Conservation (phyloP, 2,329 filamentous ascomycete species). For the Mollisiaceae sp. region DNA sequence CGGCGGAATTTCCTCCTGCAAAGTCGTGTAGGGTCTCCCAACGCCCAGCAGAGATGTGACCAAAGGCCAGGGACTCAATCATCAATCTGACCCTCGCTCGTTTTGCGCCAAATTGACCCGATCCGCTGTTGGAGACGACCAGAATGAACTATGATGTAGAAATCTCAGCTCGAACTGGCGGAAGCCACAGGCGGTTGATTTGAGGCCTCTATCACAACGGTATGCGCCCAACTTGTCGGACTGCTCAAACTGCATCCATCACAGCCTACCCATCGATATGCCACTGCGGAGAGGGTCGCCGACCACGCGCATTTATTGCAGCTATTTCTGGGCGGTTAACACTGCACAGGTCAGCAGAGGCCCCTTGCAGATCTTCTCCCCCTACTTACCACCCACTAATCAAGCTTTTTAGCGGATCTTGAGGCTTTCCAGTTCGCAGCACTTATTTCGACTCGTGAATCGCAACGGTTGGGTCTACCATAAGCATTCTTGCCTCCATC, state of each 20-base stretch:
- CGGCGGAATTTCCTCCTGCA: background rate
- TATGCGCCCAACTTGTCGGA: background rate
- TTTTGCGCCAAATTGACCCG: background rate
- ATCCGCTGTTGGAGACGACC: background rate
- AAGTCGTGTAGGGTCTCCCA: no score
- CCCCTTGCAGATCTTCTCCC: background rate
- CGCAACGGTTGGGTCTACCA: background rate
- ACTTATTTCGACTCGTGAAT: slow-evolving; percentile 3
- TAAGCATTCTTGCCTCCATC: background rate
- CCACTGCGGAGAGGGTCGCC: background rate
- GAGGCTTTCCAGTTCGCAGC: background rate
- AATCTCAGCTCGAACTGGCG: background rate
- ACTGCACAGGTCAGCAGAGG: background rate
- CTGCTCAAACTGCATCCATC: background rate
- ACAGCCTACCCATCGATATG: background rate
- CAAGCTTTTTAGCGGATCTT: background rate
- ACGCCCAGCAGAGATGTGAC: no score
- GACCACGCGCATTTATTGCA: background rate
- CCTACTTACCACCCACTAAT: background rate
- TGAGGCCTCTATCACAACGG: background rate
- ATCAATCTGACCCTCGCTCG: background rate
- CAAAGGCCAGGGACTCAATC: no score
- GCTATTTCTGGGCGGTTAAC: background rate
- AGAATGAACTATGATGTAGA: background rate
- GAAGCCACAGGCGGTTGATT: background rate